Evolutionary conservation across 2,329 filamentous ascomycete species (phyloP), one percentile per base, ranked within the genome.

Genomic region (Aspergillus vadensis): DNA sequence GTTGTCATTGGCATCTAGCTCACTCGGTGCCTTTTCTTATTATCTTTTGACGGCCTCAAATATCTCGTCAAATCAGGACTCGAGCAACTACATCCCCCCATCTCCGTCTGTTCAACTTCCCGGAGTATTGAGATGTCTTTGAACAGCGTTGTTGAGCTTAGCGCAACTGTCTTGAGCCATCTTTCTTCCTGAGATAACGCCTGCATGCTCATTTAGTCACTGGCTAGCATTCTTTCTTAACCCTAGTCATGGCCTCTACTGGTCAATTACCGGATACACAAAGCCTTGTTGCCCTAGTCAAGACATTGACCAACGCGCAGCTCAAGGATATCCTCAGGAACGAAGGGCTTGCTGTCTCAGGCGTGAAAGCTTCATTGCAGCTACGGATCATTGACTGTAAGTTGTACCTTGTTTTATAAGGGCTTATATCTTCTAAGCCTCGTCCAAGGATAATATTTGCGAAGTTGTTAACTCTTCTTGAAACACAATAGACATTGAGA

Each of bases 351-450:
- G 85, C 86, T 66, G 89, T 91, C 62, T 91, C 89, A 27, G 95
- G 95, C 19, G 89, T 95, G 70, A 99, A 99, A 81, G 86, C 87
- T 36, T 85, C 90, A 44, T 81, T 98, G 61, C 92, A 97, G 77
- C 80, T 81, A 60, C 88, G 94, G 69, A 90, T 97, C 63, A 86
- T 89, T 64, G 81, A 86, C 61, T 85, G 95, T 98, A 82, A 77
- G 91, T 86, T 58, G 63, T 62, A 57, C 9, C 32, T 15, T 55
- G 50, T 39, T 41, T 44, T 25, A 41, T 47, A 19, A 23, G 41
- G 53, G 17, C 25, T 21, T 47, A 39, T 51, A 30, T 23, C 48
- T n/a, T 59, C 25, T 38, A 23, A n/a, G 30, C 30, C 49, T 32
- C 32, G 12, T 50, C 25, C 10, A 44, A 38, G 25, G 21, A 47